These are phyloP conservation scores for Aspergillus fumigatus DNA, from an alignment of 2,329 filamentous ascomycete species.

Conservation along the genomic window DNA sequence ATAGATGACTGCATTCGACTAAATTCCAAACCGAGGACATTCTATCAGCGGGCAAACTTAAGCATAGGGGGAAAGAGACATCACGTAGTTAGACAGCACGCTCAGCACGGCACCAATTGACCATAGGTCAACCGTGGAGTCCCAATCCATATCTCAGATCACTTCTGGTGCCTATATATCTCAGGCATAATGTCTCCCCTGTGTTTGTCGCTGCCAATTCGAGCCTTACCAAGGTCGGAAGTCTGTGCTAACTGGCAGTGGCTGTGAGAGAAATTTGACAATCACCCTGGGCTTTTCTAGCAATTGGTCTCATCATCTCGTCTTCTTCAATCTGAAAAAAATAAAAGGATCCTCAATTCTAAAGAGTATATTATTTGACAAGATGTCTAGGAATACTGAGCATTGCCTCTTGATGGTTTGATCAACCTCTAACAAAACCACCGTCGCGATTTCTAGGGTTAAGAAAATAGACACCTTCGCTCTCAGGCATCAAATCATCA, in stretches of 20 bases:
- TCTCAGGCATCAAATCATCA: too few species aligned
- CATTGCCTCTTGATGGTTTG: not conserved
- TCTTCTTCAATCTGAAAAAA: conserved; percentile 25
- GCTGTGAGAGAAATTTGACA: conserved; percentile 23
- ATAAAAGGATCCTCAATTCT: conserved; percentile 19
- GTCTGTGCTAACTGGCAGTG: conserved; percentile 13
- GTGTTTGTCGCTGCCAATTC: conserved; percentile 12
- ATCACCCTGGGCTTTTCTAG: conserved; percentile 26
- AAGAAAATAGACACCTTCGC: too few species aligned
- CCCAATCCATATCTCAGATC: conserved; percentile 29
- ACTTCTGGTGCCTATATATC: conserved; percentile 29
- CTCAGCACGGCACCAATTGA: conserved; percentile 24
- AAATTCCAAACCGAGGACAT: conserved; percentile 15
- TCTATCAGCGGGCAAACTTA: not conserved
- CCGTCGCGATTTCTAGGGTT: too few species aligned
- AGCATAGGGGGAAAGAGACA: not conserved
- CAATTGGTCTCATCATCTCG: conserved; percentile 22
- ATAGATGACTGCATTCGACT: conserved; percentile 9
- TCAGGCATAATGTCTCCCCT: conserved; percentile 24
- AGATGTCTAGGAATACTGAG: conserved; percentile 23
- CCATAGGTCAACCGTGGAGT: conserved; percentile 29
- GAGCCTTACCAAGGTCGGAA: conserved; percentile 27
- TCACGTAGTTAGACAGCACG: too few species aligned
- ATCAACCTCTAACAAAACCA: too few species aligned
- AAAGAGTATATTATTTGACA: conserved; percentile 29